Evolutionary conservation across 768 basidiomycete genomes (phyloP).

Genomic region (Panellus pusillus): DNA sequence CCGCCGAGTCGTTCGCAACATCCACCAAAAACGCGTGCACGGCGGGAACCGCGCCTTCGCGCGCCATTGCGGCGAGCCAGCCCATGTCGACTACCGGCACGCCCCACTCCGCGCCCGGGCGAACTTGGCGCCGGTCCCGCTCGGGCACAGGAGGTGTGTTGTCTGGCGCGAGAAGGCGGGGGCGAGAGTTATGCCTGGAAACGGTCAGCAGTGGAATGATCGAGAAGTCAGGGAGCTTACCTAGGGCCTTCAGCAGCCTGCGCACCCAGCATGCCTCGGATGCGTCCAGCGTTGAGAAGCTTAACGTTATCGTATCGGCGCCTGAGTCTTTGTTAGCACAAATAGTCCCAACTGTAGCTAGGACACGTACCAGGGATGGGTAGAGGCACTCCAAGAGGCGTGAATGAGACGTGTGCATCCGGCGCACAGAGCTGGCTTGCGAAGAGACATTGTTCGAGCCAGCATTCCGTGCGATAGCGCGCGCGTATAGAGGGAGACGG

Average conservation of each 20-base stretch:
- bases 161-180: conserved; percentile 63
- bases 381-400: conserved; percentile 55
- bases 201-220: not conserved
- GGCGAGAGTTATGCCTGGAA: conserved; percentile 53
- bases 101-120: conserved; percentile 80
- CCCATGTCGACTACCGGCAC: conserved; percentile 67
- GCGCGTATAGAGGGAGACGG: conserved; percentile 41
- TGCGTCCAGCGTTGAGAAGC: conserved; percentile 75
- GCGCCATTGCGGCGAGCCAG: conserved; percentile 68
- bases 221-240: conserved; percentile 16
- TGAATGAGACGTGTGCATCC: conserved; percentile 69
- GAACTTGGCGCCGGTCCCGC: conserved; percentile 69
- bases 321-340: conserved; percentile 34
- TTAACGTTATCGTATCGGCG: conserved; percentile 56
- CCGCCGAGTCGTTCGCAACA: conserved; percentile 11
- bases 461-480: conserved; percentile 87
- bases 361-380: conserved; percentile 58
- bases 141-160: conserved; percentile 82
- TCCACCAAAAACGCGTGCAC: conserved; percentile 34
- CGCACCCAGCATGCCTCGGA: conserved; percentile 66
- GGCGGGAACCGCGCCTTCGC: conserved; percentile 47
- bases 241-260: conserved; percentile 69
- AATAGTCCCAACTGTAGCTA: not conserved
- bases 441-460: conserved; percentile 85
- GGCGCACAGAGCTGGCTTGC: conserved; percentile 69